These are phyloP conservation scores for Linanthus parryae DNA, from an alignment of 148 eudicot genomes.

Conservation along the genomic window DNA sequence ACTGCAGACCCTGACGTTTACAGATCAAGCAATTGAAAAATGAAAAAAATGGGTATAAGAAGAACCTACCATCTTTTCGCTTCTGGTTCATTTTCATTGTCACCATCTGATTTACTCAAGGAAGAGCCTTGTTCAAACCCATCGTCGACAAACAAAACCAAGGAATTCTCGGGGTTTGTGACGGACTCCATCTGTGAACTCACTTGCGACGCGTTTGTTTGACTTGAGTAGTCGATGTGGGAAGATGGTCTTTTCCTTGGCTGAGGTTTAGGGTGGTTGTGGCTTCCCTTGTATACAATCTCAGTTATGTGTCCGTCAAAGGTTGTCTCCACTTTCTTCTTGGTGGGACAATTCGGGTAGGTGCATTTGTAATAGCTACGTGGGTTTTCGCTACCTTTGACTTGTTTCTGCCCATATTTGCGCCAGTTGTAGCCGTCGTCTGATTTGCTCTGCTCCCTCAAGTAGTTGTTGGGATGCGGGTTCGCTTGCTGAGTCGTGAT, in stretches of 20 bases:
- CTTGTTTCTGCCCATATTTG: constrained; percentile 80
- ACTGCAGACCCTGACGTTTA: not conserved
- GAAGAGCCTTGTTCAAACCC: constrained; percentile 62
- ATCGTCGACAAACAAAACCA: constrained; percentile 57
- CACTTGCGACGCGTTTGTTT: not conserved
- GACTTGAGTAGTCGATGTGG: constrained; percentile 8
- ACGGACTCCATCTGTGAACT: constrained; percentile 23
- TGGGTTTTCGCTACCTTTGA: constrained; percentile 77
- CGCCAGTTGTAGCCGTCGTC: constrained; percentile 79
- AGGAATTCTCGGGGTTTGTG: constrained; percentile 59
- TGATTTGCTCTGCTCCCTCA: constrained; percentile 50
- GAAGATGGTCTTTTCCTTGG: constrained; percentile 39
- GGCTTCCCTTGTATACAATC: constrained; percentile 76
- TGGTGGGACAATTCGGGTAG: constrained; percentile 60
- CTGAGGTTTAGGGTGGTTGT: constrained; percentile 76
- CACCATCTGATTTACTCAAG: constrained; percentile 45
- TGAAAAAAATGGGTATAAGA: not conserved
- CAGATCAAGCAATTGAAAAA: not conserved
- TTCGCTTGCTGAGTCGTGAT: constrained; percentile 43
- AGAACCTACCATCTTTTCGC: constrained; percentile 65
- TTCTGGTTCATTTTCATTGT: constrained; percentile 51
- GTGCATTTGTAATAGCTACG: constrained; percentile 88
- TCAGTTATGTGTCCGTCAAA: constrained; percentile 66
- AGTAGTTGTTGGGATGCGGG: no score
- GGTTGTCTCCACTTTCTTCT: constrained; percentile 66